Conservation (phyloP, 208 protist genomes). For the Leishmania lainsoni region DNA sequence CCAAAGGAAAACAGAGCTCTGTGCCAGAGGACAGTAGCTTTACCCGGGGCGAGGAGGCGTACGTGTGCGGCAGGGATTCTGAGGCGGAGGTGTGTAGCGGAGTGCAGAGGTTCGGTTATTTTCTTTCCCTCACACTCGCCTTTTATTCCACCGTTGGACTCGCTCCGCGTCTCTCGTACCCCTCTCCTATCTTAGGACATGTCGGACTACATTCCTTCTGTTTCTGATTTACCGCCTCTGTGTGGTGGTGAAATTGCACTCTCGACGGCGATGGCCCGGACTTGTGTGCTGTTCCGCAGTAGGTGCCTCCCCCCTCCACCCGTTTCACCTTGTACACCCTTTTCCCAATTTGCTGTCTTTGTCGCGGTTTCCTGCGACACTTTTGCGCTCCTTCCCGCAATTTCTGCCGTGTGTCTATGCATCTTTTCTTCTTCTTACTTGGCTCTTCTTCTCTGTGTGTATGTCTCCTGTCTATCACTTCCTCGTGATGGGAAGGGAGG, state of each 20-base stretch:
- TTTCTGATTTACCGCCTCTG: background rate
- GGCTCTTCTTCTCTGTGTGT: background rate
- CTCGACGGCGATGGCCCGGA: slow-evolving; percentile 8
- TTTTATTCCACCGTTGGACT: background rate
- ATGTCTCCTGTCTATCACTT: background rate
- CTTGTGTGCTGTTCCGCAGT: slow-evolving; percentile 6
- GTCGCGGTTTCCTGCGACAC: background rate
- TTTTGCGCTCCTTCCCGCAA: background rate
- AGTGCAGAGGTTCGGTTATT: background rate
- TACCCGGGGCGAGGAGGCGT: background rate
- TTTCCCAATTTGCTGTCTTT: background rate
- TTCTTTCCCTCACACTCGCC: background rate
- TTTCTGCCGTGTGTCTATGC: background rate
- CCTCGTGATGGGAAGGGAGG: background rate
- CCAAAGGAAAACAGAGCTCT: background rate
- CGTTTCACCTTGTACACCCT: background rate
- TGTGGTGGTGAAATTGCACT: background rate
- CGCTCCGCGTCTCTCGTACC: slow-evolving; percentile 6
- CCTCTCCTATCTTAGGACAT: slow-evolving; percentile 14
- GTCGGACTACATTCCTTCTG: too few species aligned
- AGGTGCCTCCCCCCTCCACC: background rate
- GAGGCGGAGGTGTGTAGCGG: background rate
- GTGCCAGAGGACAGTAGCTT: background rate
- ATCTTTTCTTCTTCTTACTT: background rate
- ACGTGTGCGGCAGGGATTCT: background rate